Evolutionary conservation across 148 eudicot species (phyloP), one percentile per base, ranked within the genome.

Genomic region (Beta vulgaris): DNA sequence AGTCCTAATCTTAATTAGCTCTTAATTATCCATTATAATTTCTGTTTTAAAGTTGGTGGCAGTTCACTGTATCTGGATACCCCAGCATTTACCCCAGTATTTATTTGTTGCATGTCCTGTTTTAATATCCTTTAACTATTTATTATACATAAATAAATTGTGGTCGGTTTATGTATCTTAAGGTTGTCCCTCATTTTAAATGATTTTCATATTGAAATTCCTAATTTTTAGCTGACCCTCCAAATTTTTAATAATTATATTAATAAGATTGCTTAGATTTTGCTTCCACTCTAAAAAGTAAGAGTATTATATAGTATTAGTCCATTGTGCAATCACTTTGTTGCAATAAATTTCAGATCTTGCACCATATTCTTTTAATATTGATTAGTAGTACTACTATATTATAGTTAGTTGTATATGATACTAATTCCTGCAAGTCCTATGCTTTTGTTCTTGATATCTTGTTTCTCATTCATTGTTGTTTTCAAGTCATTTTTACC

Each of bases 381-480:
- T 34, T 64, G 54, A 18, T 37, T 59, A 59, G 11, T 21, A 44
- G 14, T 35, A 62, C 32, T 66, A 51, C n/a, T n/a, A 37, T 23
- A 51, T 66, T 37, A 65, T 75, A n/a, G n/a, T n/a, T n/a, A n/a
- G n/a, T n/a, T n/a, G n/a, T n/a, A n/a, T n/a, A n/a, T n/a, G n/a
- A 48, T 74, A 65, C 0, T 44, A 6, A 32, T 62, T 44, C 23
- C 25, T 73, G 34, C 42, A 61, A 73, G 44, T 57, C 39, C 53
- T 78, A 91, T 93, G 98, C 68, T 91, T 75, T 73, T 88, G 73
- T 83, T 89, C 82, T 63, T 93, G 80, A 72, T 91, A 10, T 85
- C 86, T 62, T 91, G 88, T 79, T 78, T 86, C 71, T 88, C 87
- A 64, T 85, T 89, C 85, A 73, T 91, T 65, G 68, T 91, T 18